phyloP scores from a whole-genome alignment of 2,329 filamentous ascomycete genomes.

The Neurospora sp. region DNA sequence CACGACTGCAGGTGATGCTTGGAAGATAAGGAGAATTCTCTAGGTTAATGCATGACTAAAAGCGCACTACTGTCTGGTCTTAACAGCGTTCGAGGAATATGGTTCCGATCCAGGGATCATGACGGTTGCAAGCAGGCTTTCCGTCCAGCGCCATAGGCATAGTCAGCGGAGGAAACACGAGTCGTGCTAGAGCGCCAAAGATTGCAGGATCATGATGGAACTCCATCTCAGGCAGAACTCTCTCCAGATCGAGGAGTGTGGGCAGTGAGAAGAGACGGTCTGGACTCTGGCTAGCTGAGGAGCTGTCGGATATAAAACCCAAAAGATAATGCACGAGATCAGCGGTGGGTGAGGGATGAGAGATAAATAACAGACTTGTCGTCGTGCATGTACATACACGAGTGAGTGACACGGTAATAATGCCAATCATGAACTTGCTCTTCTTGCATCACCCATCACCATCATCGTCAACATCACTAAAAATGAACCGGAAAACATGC shows the following conservation, averaged over 20 bases:
- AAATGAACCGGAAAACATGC: background rate
- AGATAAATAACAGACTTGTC: background rate
- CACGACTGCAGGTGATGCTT: background rate
- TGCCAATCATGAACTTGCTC: background rate
- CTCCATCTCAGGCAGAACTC: background rate
- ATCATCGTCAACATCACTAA: background rate
- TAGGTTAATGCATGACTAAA: background rate
- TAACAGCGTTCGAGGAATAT: background rate
- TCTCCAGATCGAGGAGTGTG: background rate
- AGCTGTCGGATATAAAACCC: background rate
- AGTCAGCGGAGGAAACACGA: background rate
- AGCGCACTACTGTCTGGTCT: background rate
- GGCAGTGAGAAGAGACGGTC: background rate
- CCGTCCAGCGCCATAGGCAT: background rate
- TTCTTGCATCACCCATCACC: background rate
- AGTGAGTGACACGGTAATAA: background rate
- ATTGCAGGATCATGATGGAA: background rate
- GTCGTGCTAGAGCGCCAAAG: background rate
- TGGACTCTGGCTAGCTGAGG: background rate
- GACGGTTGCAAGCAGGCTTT: background rate
- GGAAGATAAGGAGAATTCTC: background rate
- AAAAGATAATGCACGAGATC: background rate
- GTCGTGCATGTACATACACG: background rate
- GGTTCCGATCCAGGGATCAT: background rate
- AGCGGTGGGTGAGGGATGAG: background rate